Conservation (phyloP, 2,329 filamentous ascomycete genomes). For the Zasmidium angulare region DNA sequence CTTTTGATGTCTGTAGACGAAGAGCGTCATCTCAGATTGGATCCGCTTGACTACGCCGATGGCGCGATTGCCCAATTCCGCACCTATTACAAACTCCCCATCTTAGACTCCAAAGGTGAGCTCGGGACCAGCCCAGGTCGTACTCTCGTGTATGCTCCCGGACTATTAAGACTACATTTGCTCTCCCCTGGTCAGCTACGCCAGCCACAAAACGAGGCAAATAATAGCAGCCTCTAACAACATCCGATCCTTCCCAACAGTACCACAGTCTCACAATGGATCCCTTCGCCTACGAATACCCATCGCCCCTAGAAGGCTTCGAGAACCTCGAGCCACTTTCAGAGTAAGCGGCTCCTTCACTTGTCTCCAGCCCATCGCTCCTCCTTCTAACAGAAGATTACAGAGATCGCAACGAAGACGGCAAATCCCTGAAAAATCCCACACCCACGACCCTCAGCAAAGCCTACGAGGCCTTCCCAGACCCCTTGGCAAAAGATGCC, state of each 20-base stretch:
- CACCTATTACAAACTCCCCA: not conserved
- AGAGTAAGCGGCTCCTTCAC: too few species aligned
- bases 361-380: too few species aligned
- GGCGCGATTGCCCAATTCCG: not conserved
- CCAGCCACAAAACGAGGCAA: not conserved
- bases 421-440: conserved; percentile 74
- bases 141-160: too few species aligned
- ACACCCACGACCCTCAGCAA: conserved; percentile 59
- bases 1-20: not conserved
- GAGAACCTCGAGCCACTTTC: conserved; percentile 49
- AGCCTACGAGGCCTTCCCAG: conserved; percentile 68
- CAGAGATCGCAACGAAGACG: conserved; percentile 53
- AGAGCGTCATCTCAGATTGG: not conserved
- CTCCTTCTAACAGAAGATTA: not conserved
- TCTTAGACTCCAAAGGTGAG: too few species aligned
- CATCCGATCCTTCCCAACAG: too few species aligned
- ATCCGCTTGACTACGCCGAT: too few species aligned
- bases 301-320: conserved; percentile 55
- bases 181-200: not conserved
- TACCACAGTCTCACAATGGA: conserved; percentile 41
- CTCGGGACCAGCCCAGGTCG: too few species aligned
- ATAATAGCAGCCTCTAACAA: too few species aligned
- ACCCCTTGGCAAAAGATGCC: conserved; percentile 64
- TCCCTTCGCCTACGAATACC: conserved; percentile 54
- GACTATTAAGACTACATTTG: too few species aligned